These are phyloP conservation scores for Aspergillus sp. DNA, from an alignment of 2,329 filamentous ascomycete genomes.

Conservation along the genomic window DNA sequence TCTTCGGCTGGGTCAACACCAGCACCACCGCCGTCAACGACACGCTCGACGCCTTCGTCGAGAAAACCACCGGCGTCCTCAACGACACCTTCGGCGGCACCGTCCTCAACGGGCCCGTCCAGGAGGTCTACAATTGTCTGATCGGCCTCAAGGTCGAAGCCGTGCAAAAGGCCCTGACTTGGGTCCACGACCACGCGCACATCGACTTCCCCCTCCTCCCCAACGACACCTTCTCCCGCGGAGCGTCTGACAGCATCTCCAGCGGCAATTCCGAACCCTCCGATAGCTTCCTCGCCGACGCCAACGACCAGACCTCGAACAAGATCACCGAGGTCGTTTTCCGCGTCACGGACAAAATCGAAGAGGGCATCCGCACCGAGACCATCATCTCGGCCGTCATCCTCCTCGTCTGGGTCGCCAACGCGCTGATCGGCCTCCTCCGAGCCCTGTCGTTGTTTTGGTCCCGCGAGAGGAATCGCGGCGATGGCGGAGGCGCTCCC, in stretches of 20 bases:
- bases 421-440: conserved; percentile 71
- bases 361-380: conserved; percentile 69
- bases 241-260: conserved; percentile 59
- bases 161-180: conserved; percentile 86
- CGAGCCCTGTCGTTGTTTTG: conserved; percentile 64
- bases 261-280: conserved; percentile 49
- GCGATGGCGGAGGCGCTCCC: conserved; percentile 54
- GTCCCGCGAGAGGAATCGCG: conserved; percentile 58
- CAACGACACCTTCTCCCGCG: conserved; percentile 79
- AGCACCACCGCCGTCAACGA: conserved; percentile 79
- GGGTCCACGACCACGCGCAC: conserved; percentile 85
- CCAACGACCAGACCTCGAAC: conserved; percentile 71
- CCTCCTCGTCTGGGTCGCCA: conserved; percentile 72
- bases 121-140: conserved; percentile 81
- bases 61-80: conserved; percentile 71
- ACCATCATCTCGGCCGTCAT: conserved; percentile 75
- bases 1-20: conserved; percentile 84
- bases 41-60: conserved; percentile 79
- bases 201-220: conserved; percentile 75
- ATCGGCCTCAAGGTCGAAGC: conserved; percentile 81
- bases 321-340: conserved; percentile 76
- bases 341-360: conserved; percentile 66
- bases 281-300: conserved; percentile 73
- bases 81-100: conserved; percentile 80
- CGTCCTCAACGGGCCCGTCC: conserved; percentile 72